Conservation (phyloP, 202 grass and related monocot species). For the Sporobolus alterniflorus region DNA sequence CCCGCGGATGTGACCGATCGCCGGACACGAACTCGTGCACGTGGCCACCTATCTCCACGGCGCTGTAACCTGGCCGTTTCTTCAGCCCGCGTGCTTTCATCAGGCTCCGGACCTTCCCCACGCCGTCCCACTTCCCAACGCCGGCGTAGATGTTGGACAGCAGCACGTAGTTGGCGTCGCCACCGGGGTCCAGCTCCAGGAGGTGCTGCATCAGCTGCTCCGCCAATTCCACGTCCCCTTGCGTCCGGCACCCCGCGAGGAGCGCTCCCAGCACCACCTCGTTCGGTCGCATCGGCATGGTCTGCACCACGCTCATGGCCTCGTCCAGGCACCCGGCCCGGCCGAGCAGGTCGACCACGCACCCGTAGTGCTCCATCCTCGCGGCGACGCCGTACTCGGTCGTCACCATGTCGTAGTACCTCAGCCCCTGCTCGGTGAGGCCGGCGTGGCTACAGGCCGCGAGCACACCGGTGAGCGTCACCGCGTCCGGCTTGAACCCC, state of each 20-base stretch:
- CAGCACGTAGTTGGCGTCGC: conserved; percentile 66
- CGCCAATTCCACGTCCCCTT: conserved; percentile 46
- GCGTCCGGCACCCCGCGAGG: conserved; percentile 57
- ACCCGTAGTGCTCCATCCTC: conserved; percentile 70
- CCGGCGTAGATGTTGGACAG: conserved; percentile 73
- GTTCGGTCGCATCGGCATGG: conserved; percentile 59
- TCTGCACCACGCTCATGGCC: conserved; percentile 50
- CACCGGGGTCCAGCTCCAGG: conserved; percentile 52
- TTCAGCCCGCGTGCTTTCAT: conserved; percentile 59
- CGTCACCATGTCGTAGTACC: conserved; percentile 50
- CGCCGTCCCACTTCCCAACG: conserved; percentile 55
- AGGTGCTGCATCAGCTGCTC: conserved; percentile 63
- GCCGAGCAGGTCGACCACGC: conserved; percentile 69
- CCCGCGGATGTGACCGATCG: conserved; percentile 39
- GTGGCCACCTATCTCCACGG: conserved; percentile 47
- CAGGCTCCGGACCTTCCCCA: conserved; percentile 44
- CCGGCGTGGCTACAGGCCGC: conserved; percentile 68
- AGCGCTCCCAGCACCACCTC: conserved; percentile 67
- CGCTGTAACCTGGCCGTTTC: conserved; percentile 58
- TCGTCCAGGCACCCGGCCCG: conserved; percentile 51
- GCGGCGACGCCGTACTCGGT: conserved; percentile 26
- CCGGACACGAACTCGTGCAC: conserved; percentile 63
- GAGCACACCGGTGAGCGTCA: conserved; percentile 58
- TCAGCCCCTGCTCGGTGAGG: conserved; percentile 46
- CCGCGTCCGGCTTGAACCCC: conserved; percentile 51